Evolutionary conservation across 2,329 filamentous ascomycete genomes (phyloP).

Genomic region (Mycosphaerelloides madeirae): DNA sequence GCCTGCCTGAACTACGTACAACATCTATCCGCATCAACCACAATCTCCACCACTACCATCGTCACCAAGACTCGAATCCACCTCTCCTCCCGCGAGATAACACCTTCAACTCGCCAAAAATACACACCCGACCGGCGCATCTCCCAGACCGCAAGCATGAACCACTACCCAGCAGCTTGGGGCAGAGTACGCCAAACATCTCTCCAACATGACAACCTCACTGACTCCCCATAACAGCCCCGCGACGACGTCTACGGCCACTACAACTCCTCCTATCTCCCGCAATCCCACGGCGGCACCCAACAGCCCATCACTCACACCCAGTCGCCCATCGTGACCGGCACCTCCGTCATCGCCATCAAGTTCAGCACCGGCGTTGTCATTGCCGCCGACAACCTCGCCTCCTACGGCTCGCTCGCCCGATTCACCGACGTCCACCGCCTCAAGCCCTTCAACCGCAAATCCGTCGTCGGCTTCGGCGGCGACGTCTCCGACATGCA

Average conservation of each 20-base stretch:
- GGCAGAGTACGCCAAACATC: constrained; percentile 51
- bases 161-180: constrained; percentile 63
- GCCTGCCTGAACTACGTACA: no score
- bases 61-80: no score
- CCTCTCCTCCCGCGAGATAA: background rate
- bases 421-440: constrained; percentile 97
- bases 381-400: constrained; percentile 94
- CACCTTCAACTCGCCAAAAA: no score
- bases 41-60: background rate
- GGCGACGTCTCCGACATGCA: constrained; percentile 99
- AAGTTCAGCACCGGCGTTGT: constrained; percentile 97
- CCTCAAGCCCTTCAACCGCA: constrained; percentile 79
- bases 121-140: background rate
- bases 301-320: constrained; percentile 72
- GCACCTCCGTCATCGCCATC: constrained; percentile 88
- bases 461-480: constrained; percentile 84
- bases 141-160: constrained; percentile 46
- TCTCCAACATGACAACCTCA: constrained; percentile 26
- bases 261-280: constrained; percentile 84
- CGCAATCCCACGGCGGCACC: constrained; percentile 48
- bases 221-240: constrained; percentile 58
- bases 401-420: constrained; percentile 91
- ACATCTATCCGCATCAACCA: background rate
- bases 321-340: constrained; percentile 88
- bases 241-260: constrained; percentile 94